Conservation (phyloP, 805 yeast species). For the Wickerhamiella parazyma region DNA sequence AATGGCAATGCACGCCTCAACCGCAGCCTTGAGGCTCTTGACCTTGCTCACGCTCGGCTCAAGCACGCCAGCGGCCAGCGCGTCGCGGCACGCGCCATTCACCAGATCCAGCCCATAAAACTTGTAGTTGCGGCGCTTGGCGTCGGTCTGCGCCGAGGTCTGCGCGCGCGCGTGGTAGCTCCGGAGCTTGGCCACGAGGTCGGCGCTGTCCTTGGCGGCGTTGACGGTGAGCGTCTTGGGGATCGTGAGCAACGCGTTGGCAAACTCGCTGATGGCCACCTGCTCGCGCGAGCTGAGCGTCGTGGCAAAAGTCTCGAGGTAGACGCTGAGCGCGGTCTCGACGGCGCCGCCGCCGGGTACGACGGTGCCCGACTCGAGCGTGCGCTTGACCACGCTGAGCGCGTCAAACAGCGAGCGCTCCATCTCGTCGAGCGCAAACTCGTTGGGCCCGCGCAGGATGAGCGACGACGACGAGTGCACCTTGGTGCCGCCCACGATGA, state of each 20-base stretch:
- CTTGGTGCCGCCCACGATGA: slow-evolving; percentile 75
- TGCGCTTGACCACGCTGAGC: slow-evolving; percentile 84
- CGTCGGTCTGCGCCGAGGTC: slow-evolving; percentile 67
- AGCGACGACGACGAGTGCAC: slow-evolving; percentile 87
- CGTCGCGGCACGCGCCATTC: slow-evolving; percentile 84
- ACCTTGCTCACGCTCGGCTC: slow-evolving; percentile 93
- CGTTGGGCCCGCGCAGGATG: slow-evolving; percentile 85
- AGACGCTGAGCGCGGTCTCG: slow-evolving; percentile 88
- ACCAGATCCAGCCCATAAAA: slow-evolving; percentile 88
- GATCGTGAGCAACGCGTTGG: slow-evolving; percentile 72
- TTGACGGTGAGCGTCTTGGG: slow-evolving; percentile 95
- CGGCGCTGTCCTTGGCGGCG: slow-evolving; percentile 95
- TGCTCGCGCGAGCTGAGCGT: slow-evolving; percentile 97
- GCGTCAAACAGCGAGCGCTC: slow-evolving; percentile 95
- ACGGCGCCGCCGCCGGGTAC: slow-evolving; percentile 99
- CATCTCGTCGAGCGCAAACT: slow-evolving; percentile 94
- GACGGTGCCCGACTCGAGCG: slow-evolving; percentile 83
- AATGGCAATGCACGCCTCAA: slow-evolving; percentile 96
- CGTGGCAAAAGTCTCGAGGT: slow-evolving; percentile 92
- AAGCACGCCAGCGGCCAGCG: slow-evolving; percentile 68
- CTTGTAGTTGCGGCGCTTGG: slow-evolving; percentile 71
- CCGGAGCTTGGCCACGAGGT: slow-evolving; percentile 85
- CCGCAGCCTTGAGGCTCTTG: slow-evolving; percentile 84
- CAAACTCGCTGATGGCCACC: slow-evolving; percentile 95
- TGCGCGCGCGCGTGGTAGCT: slow-evolving; percentile 95